These are phyloP conservation scores for Phtheirospermum japonicum DNA, from an alignment of 257 asterid genomes.

Conservation along the genomic window DNA sequence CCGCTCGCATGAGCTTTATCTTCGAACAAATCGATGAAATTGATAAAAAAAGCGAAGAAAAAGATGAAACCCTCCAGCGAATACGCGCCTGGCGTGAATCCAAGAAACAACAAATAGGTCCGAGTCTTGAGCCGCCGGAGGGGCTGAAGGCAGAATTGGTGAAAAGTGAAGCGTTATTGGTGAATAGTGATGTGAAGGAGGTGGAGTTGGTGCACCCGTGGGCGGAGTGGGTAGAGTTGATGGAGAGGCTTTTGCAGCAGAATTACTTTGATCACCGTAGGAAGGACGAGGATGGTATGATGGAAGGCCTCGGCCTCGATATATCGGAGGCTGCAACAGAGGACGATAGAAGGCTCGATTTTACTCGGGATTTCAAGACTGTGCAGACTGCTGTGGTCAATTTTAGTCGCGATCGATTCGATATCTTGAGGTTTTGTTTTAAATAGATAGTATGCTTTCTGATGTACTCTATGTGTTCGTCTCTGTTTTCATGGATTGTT, in stretches of 20 bases:
- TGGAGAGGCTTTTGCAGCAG: conserved; percentile 92
- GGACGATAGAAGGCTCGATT: conserved; percentile 52
- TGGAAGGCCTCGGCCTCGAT: conserved; percentile 65
- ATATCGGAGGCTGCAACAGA: conserved; percentile 32
- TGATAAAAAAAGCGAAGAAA: conserved; percentile 59
- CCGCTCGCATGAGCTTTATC: conserved; percentile 86
- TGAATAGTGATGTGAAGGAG: conserved; percentile 35
- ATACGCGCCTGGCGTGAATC: conserved; percentile 94
- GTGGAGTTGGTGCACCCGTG: conserved; percentile 91
- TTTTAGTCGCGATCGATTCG: conserved; percentile 85
- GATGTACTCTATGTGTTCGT: conserved; percentile 17
- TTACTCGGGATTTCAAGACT: conserved; percentile 70
- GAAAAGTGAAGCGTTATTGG: conserved; percentile 40
- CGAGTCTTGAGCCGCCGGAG: conserved; percentile 26
- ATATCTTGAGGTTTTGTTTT: conserved; percentile 64
- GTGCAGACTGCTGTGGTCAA: conserved; percentile 75
- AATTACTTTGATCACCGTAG: conserved; percentile 90
- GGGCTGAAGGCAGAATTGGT: conserved; percentile 35
- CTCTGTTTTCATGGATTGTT: neutral
- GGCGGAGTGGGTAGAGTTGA: conserved; percentile 91
- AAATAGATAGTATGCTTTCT: neutral
- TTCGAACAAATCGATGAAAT: conserved; percentile 91
- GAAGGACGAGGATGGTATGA: conserved; percentile 86
- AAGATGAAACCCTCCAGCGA: conserved; percentile 80
- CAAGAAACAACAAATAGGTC: conserved; percentile 39